These are phyloP conservation scores for Centrapalus pauciflorus DNA, from an alignment of 129 eudicot genomes.

Conservation along the genomic window DNA sequence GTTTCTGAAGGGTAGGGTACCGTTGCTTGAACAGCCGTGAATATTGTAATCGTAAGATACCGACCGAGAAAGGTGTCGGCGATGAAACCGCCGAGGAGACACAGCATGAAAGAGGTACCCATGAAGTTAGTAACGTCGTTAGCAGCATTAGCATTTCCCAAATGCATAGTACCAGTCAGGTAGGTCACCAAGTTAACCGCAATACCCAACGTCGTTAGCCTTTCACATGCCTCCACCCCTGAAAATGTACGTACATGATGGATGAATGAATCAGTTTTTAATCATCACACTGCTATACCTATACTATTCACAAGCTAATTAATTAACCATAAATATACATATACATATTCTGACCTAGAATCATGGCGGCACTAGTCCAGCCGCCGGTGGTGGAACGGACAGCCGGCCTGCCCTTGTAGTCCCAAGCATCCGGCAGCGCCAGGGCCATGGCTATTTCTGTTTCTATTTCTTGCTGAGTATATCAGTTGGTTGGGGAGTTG, in stretches of 20 bases:
- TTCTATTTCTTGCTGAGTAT: too few species aligned
- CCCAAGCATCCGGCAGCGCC: conserved; percentile 90
- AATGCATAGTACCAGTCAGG: conserved; percentile 80
- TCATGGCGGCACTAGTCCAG: conserved; percentile 87
- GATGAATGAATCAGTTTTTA: too few species aligned
- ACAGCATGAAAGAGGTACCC: conserved; percentile 89
- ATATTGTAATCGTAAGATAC: conserved; percentile 81
- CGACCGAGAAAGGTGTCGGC: conserved; percentile 96
- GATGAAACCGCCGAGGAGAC: conserved; percentile 86
- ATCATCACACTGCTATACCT: too few species aligned
- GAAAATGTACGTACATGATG: not conserved
- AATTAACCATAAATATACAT: not conserved
- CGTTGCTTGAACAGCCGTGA: conserved; percentile 72
- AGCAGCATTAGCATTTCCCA: conserved; percentile 86
- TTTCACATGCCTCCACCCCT: conserved; percentile 86
- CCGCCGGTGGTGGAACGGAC: conserved; percentile 76
- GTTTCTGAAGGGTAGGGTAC: too few species aligned
- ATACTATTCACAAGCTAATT: too few species aligned
- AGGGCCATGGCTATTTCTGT: too few species aligned
- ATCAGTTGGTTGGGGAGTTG: too few species aligned
- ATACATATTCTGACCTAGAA: conserved; percentile 45
- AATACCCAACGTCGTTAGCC: conserved; percentile 87
- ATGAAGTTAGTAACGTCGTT: conserved; percentile 87
- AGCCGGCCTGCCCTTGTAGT: conserved; percentile 72
- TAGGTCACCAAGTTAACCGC: conserved; percentile 89